phyloP scores from a whole-genome alignment of 257 asterid species.

The Penstemon eatonii region DNA sequence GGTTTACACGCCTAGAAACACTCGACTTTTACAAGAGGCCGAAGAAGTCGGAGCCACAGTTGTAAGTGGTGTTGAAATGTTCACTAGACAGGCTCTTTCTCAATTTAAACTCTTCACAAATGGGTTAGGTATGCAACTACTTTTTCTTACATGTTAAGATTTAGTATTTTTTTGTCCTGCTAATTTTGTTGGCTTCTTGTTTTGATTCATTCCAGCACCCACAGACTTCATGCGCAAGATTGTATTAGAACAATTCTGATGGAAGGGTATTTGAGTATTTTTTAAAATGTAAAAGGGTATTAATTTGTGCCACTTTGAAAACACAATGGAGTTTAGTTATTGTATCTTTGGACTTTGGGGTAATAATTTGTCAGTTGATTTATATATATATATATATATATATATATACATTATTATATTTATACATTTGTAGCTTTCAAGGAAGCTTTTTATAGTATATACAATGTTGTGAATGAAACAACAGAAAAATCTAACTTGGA shows the following conservation, averaged over 20 bases:
- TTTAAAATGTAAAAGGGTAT: background rate
- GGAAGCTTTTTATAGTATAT: no score
- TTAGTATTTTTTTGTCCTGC: background rate
- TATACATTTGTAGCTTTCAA: no score
- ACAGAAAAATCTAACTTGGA: no score
- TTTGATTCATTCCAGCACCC: constrained; percentile 46
- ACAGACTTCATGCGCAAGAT: constrained; percentile 79
- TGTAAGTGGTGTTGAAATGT: constrained; percentile 79
- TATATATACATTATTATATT: no score
- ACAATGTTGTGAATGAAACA: no score
- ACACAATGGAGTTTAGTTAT: background rate
- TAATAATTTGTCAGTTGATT: no score
- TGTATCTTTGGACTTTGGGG: no score
- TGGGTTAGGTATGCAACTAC: constrained; percentile 51
- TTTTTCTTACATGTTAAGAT: background rate
- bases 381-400: no score
- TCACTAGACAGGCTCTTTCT: constrained; percentile 65
- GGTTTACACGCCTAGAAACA: constrained; percentile 67
- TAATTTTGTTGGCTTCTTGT: background rate
- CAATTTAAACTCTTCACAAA: constrained; percentile 63
- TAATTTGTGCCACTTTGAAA: background rate
- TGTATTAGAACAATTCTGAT: constrained; percentile 58
- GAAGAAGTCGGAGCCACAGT: constrained; percentile 65
- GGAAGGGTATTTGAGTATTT: background rate
- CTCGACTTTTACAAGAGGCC: constrained; percentile 64